Evolutionary conservation across 75 land plant species (phyloP).

Genomic region (Cupressus sempervirens): DNA sequence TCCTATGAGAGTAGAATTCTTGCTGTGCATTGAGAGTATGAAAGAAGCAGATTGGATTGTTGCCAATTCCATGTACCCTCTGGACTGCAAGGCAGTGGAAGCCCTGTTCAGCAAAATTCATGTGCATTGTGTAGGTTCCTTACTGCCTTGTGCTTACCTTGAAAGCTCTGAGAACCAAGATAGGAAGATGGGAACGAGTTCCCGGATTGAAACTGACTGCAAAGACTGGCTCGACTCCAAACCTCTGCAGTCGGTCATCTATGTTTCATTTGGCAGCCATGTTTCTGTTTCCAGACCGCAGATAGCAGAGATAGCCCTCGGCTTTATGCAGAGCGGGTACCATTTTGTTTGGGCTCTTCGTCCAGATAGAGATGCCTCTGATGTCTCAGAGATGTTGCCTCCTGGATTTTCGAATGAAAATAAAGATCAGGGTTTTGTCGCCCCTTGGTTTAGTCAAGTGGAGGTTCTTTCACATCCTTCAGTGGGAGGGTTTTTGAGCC

Average conservation of each 20-base stretch:
- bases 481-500: neutral
- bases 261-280: neutral
- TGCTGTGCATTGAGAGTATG: too few species aligned
- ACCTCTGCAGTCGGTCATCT: neutral
- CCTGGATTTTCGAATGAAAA: neutral
- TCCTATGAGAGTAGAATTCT: too few species aligned
- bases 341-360: neutral
- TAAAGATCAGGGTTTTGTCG: neutral
- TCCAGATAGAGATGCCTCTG: neutral
- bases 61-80: too few species aligned
- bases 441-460: neutral
- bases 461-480: neutral
- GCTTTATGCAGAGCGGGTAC: neutral
- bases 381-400: neutral
- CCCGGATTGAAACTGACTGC: neutral
- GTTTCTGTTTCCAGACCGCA: neutral
- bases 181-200: neutral
- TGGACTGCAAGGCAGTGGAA: too few species aligned
- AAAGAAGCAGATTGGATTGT: too few species aligned
- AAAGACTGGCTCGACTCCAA: neutral
- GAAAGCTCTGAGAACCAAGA: neutral
- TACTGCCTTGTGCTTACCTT: neutral
- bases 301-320: neutral
- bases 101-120: too few species aligned
- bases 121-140: neutral